Evolutionary conservation across 2,329 filamentous ascomycete genomes (phyloP).

Genomic region (Pleomassaria siparia): DNA sequence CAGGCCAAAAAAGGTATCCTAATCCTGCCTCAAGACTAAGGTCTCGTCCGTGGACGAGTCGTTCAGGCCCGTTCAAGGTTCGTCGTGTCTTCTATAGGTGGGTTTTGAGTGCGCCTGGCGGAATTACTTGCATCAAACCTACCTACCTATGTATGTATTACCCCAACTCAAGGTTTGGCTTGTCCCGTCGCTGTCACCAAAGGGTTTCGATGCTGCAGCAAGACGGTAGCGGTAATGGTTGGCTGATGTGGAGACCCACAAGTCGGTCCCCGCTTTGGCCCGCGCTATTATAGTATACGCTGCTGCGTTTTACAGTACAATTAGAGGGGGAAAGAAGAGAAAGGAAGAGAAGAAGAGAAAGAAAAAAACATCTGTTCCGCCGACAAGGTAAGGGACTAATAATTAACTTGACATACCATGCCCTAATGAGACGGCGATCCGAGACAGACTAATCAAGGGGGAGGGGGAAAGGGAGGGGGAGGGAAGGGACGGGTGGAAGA

Average conservation of each 20-base stretch:
- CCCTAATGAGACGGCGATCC: not conserved
- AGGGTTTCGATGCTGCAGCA: not conserved
- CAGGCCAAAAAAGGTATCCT: constrained; percentile 1
- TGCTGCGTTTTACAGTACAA: too few species aligned
- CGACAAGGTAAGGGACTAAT: too few species aligned
- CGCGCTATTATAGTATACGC: too few species aligned
- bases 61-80: not conserved
- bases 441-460: not conserved
- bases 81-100: too few species aligned
- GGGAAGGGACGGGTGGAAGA: not conserved
- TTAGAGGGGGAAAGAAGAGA: too few species aligned
- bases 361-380: too few species aligned
- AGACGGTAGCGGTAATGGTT: too few species aligned
- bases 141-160: not conserved
- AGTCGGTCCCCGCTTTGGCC: not conserved
- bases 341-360: too few species aligned
- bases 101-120: not conserved
- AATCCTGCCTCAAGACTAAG: constrained; percentile 2
- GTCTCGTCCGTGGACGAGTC: not conserved
- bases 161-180: not conserved
- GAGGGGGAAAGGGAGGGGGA: too few species aligned
- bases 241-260: not conserved
- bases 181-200: not conserved
- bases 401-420: too few species aligned
- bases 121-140: not conserved